Base-by-base conservation (phyloP, 495 filamentous ascomycete species). In the Xylaria venustula region DNA sequence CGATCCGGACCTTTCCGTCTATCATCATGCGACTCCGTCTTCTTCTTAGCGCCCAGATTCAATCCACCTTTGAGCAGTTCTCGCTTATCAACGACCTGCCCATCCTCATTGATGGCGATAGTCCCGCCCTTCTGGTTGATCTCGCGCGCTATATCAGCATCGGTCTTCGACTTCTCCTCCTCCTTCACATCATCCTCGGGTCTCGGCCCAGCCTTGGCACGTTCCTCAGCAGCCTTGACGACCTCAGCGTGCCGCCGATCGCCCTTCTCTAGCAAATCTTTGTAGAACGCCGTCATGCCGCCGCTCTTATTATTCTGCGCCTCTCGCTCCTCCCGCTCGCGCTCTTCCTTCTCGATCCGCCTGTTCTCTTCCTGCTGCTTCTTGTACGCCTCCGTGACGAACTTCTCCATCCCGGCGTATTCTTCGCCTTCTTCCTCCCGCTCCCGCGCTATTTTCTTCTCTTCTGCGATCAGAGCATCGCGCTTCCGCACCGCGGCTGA, bases 371-470 rank as follows among this genome's bases (percentile, higher is more conserved):
- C 91, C 70, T 97, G 94, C 71, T 97, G 94, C 68, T 84, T 83
- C 78, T 92, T 94, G 67, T 98, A 98, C 45, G 94, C 93, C n/a
- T 85, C 85, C 0, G 94, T 98, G 30, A 98, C 94, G 66, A 98
- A 98, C 70, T 89, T 92, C 74, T 98, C 95, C 74, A 97, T 98
- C 62, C 94, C 95, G 0, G 85, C 89, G 68, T 91, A 97, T 73
- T 93, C 91, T 14, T 97, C 95, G 9, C 94, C 94, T 74, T 98
- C 94, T 0, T 87, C 89, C 64, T 93, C 95, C 36, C 94, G 85
- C 72, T 98, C 95, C 46, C 87, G 87, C 65, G 90, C 87, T 28
- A 98, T 77, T 71, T 91, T 79, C 69, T 91, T 90, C 72, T 98
- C 94, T 63, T 91, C 88, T 14, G 94, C 94, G 8, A 95, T 87